phyloP scores from a whole-genome alignment of 371 early-diverging fungal genomes.

The Haplosporangium sp. region DNA sequence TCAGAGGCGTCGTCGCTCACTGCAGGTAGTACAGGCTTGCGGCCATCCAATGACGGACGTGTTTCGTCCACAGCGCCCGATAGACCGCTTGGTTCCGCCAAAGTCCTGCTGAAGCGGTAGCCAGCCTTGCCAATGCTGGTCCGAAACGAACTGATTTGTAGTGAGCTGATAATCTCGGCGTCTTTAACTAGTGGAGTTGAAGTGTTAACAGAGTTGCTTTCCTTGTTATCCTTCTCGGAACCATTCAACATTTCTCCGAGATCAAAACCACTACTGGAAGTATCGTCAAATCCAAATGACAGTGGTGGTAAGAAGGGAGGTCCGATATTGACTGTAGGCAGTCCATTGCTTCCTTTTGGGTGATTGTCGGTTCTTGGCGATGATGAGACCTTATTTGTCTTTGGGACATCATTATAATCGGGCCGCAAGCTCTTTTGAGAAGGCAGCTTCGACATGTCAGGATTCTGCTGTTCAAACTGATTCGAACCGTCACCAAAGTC shows the following conservation, averaged over 20 bases:
- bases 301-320: conserved; percentile 51
- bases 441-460: conserved; percentile 4
- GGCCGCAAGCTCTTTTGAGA: conserved; percentile 4
- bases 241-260: conserved; percentile 35
- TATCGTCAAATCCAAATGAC: conserved; percentile 37
- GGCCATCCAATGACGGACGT: background rate
- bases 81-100: background rate
- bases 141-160: conserved; percentile 3
- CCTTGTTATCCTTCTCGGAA: conserved; percentile 9
- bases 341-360: conserved; percentile 6
- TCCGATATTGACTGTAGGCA: conserved; percentile 29
- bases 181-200: conserved; percentile 21
- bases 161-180: conserved; percentile 9
- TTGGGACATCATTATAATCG: conserved; percentile 11
- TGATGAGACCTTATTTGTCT: background rate
- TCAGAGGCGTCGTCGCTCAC: background rate
- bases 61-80: background rate
- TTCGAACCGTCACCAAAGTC: background rate
- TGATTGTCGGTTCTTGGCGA: conserved; percentile 24
- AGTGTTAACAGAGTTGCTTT: conserved; percentile 1
- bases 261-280: conserved; percentile 33
- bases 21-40: background rate
- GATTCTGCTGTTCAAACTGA: background rate
- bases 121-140: conserved; percentile 6
- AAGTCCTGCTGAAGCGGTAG: background rate